Conservation (phyloP, 2,329 filamentous ascomycete genomes). For the Leptographium procerum region DNA sequence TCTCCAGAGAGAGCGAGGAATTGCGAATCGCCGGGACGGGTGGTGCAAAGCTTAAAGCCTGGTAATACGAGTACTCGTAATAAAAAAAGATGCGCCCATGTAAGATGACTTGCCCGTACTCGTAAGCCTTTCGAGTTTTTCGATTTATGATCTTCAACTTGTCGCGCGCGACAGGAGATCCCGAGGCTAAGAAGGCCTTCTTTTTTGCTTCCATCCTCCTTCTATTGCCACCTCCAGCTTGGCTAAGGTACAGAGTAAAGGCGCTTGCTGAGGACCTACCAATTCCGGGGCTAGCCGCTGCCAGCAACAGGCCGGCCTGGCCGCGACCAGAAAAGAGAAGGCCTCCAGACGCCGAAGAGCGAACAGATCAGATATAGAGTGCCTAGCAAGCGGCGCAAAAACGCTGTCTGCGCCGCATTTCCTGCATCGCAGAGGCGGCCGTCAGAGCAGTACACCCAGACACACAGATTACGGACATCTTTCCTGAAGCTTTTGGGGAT, state of each 20-base stretch:
- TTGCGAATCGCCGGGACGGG: background rate
- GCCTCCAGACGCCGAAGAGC: no score
- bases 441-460: background rate
- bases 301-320: background rate
- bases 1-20: background rate
- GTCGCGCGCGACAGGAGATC: background rate
- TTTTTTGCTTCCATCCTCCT: background rate
- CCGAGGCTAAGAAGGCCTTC: background rate
- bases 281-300: background rate
- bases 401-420: background rate
- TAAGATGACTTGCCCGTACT: background rate
- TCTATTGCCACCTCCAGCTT: constrained; percentile 6
- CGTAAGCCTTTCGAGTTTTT: background rate
- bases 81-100: no score
- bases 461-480: no score
- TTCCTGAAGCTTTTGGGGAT: background rate
- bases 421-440: background rate
- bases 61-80: no score
- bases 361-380: no score
- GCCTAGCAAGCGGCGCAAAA: no score
- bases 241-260: background rate
- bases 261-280: background rate
- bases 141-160: background rate
- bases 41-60: no score
- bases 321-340: background rate